Conservation (phyloP, 495 filamentous ascomycete genomes). For the Daldinia grandis region DNA sequence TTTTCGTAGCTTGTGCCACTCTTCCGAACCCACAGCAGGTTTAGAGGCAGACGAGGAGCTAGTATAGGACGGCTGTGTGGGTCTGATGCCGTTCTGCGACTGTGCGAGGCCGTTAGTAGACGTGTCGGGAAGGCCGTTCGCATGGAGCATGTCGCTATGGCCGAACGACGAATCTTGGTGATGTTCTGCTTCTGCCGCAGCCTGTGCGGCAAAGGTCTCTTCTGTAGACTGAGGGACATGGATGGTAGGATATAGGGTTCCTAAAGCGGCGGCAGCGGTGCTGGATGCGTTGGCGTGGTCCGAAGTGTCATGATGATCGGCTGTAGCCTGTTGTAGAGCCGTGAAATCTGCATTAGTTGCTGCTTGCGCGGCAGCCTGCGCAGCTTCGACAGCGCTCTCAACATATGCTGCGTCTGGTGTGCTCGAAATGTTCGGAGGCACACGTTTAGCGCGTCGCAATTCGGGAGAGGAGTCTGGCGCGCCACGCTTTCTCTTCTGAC, state of each 20-base stretch:
- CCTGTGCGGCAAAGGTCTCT: constrained; percentile 67
- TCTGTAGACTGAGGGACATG: constrained; percentile 77
- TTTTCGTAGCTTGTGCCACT: constrained; percentile 97
- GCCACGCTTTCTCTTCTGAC: constrained; percentile 58
- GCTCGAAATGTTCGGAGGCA: constrained; percentile 51
- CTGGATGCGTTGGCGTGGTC: constrained; percentile 64
- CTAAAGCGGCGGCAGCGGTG: constrained; percentile 74
- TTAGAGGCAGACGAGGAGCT: constrained; percentile 60
- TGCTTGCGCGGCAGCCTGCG: constrained; percentile 54
- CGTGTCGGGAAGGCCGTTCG: constrained; percentile 52
- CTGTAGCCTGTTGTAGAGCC: constrained; percentile 57
- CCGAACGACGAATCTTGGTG: constrained; percentile 43
- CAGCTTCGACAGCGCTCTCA: constrained; percentile 56
- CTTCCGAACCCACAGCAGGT: constrained; percentile 91
- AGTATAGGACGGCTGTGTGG: constrained; percentile 42
- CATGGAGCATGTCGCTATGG: constrained; percentile 49
- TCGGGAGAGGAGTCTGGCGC: constrained; percentile 54
- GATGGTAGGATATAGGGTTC: constrained; percentile 68
- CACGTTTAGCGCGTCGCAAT: constrained; percentile 55
- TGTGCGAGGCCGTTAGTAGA: constrained; percentile 40
- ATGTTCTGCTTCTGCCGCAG: constrained; percentile 45
- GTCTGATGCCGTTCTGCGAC: constrained; percentile 42
- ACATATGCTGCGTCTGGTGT: constrained; percentile 53
- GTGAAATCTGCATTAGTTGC: constrained; percentile 57
- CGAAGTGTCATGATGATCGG: constrained; percentile 55